Conservation (phyloP, 495 filamentous ascomycete species). For the Collariella sp. region DNA sequence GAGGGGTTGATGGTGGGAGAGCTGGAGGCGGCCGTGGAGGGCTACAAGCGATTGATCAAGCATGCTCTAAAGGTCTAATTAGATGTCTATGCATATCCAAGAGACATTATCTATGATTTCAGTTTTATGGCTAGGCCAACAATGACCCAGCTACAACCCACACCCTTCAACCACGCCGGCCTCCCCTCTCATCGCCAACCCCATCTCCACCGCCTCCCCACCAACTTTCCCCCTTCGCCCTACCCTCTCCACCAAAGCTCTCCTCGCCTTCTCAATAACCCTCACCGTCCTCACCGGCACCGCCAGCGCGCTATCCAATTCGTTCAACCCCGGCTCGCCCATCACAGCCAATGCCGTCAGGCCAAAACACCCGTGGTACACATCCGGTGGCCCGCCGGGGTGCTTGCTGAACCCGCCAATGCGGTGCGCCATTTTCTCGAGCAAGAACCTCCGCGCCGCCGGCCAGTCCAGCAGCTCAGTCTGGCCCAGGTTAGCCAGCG, state of each 20-base stretch:
- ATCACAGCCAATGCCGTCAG: slow-evolving; percentile 66
- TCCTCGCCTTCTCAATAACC: slow-evolving; percentile 35
- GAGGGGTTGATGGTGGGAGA: slow-evolving; percentile 67
- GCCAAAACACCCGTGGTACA: slow-evolving; percentile 85
- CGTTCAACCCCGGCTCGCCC: slow-evolving; percentile 49
- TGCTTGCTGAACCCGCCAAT: slow-evolving; percentile 87
- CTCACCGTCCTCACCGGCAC: slow-evolving; percentile 46
- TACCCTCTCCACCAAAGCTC: slow-evolving; percentile 20
- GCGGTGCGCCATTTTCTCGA: slow-evolving; percentile 82
- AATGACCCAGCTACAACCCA: neutral
- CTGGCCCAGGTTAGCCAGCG: slow-evolving; percentile 53
- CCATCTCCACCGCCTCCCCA: slow-evolving; percentile 21
- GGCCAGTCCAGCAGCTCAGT: slow-evolving; percentile 47
- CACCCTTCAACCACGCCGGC: slow-evolving; percentile 13
- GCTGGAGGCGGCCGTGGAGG: slow-evolving; percentile 58
- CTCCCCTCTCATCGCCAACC: slow-evolving; percentile 11
- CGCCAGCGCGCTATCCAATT: slow-evolving; percentile 62
- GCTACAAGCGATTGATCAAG: slow-evolving; percentile 61
- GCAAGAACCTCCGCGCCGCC: slow-evolving; percentile 63
- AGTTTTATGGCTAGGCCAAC: neutral
- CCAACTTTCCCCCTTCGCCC: slow-evolving; percentile 9
- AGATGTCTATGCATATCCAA: neutral
- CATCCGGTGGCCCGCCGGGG: slow-evolving; percentile 74
- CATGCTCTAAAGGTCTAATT: slow-evolving; percentile 41
- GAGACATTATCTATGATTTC: neutral